phyloP scores from a whole-genome alignment of 2,329 filamentous ascomycete species.

The Zymoseptoria brevis region DNA sequence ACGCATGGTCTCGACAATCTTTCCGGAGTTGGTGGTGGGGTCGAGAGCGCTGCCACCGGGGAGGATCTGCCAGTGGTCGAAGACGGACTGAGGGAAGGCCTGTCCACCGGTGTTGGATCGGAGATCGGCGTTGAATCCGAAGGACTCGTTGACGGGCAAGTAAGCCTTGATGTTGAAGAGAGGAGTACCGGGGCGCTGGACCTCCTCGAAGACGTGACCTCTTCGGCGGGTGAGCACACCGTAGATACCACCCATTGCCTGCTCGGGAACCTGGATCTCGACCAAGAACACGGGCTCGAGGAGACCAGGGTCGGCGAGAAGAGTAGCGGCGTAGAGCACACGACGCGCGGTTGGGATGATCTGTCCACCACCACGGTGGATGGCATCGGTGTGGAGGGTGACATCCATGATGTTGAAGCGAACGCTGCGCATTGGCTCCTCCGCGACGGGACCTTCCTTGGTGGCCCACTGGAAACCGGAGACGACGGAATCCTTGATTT shows the following conservation, averaged over 20 bases:
- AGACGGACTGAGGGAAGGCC: constrained; percentile 97
- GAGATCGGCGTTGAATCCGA: constrained; percentile 98
- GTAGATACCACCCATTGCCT: constrained; percentile 99
- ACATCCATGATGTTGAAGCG: constrained; percentile 99
- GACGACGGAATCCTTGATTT: constrained; percentile 99
- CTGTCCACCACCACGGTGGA: constrained; percentile 98
- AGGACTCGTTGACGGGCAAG: constrained; percentile 92
- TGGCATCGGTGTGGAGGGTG: constrained; percentile 97
- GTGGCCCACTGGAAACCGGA: constrained; percentile 99
- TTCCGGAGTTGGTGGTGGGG: constrained; percentile 68
- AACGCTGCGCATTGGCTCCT: constrained; percentile 95
- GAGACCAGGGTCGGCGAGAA: constrained; percentile 84
- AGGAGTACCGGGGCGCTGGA: constrained; percentile 96
- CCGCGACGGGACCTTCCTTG: constrained; percentile 91
- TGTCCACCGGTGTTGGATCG: constrained; percentile 89
- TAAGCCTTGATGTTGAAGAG: constrained; percentile 99
- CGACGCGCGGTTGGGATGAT: constrained; percentile 96
- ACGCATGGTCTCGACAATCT: constrained; percentile 80
- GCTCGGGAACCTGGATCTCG: constrained; percentile 98
- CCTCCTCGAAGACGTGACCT: constrained; percentile 98
- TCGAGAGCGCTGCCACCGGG: constrained; percentile 91
- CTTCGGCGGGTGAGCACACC: constrained; percentile 94
- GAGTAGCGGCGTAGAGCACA: constrained; percentile 87
- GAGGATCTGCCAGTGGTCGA: constrained; percentile 97
- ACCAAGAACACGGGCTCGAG: constrained; percentile 98